Conservation (phyloP, 148 eudicot species). For the Oxyria digyna region DNA sequence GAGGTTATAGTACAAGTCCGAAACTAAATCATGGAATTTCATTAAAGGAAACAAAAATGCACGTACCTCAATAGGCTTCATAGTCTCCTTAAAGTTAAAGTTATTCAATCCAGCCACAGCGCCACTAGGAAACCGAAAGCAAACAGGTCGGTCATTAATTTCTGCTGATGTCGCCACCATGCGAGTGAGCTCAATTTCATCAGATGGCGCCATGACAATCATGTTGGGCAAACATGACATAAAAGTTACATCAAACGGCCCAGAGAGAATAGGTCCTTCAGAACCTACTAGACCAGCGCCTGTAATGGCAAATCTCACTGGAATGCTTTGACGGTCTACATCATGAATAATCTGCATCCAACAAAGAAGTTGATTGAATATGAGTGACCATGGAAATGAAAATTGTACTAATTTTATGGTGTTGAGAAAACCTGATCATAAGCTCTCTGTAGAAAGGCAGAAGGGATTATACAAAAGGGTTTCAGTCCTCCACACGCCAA, state of each 20-base stretch:
- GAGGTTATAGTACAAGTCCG: background rate
- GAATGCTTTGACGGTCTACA: conserved; percentile 74
- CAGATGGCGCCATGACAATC: conserved; percentile 95
- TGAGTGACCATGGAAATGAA: background rate
- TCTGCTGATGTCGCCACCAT: conserved; percentile 75
- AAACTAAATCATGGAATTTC: background rate
- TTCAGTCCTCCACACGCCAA: conserved; percentile 80
- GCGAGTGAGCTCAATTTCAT: conserved; percentile 74
- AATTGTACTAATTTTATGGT: background rate
- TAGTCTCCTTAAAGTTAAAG: conserved; percentile 18
- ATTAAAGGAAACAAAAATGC: background rate
- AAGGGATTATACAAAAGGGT: conserved; percentile 86
- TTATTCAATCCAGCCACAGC: conserved; percentile 30
- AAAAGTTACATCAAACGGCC: conserved; percentile 74
- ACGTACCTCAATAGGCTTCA: conserved; percentile 57
- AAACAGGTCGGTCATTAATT: conserved; percentile 70
- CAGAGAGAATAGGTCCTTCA: conserved; percentile 62
- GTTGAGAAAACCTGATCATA: conserved; percentile 68
- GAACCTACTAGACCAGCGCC: conserved; percentile 85
- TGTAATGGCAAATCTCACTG: conserved; percentile 72
- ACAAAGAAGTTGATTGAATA: background rate
- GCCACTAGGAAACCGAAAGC: conserved; percentile 85
- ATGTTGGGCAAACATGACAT: conserved; percentile 96
- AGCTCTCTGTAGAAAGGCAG: conserved; percentile 82
- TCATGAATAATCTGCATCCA: conserved; percentile 58